Evolutionary conservation across 257 asterid species (phyloP), one percentile per base, ranked within the genome.

Genomic region (Salvia splendens): DNA sequence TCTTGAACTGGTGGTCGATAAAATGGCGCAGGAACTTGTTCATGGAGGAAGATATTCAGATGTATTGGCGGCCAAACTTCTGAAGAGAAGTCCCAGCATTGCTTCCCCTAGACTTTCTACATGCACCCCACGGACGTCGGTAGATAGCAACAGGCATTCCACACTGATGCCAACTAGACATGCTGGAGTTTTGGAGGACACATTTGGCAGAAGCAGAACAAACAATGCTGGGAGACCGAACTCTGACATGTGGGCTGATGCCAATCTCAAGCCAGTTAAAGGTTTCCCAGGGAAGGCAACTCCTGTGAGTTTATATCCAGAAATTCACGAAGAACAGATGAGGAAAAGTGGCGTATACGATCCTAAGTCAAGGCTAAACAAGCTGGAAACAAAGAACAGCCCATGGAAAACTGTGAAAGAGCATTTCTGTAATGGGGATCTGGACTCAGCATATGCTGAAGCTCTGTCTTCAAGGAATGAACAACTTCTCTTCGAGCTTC

Each of bases 41-140:
- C 78, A 72, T 41, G 90, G 79, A 8, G 86, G 79, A 75, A 82
- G 81, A 73, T 64, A 80, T 69, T 73, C 86, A 63, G 92, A 85
- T 77, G 70, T 69, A 48, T 52, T 71, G 15, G 68, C 86, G 57
- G 57, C 86, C 70, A 86, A 79, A 75, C 50, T 78, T 74, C 51
- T 76, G 70, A 89, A 75, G 84, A 82, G 79, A 76, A 82, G 79
- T 73, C 86, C 89, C 15, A 79, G 76, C 75, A 69, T 80, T 67
- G 84, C 63, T 79, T 86, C 96, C 64, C 92, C 98, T 28, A 82
- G 95, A 79, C 78, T 82, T 72, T 89, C 94, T 65, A 79, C 82
- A 11, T 80, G 87, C 86, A 86, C 94, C n/a, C 89, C 93, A 8
- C 78, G 97, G 81, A 83, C 87, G 12, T 87, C 98, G 10, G 82